phyloP scores from a whole-genome alignment of 2,329 filamentous ascomycete species.

The Xylaria sp. region DNA sequence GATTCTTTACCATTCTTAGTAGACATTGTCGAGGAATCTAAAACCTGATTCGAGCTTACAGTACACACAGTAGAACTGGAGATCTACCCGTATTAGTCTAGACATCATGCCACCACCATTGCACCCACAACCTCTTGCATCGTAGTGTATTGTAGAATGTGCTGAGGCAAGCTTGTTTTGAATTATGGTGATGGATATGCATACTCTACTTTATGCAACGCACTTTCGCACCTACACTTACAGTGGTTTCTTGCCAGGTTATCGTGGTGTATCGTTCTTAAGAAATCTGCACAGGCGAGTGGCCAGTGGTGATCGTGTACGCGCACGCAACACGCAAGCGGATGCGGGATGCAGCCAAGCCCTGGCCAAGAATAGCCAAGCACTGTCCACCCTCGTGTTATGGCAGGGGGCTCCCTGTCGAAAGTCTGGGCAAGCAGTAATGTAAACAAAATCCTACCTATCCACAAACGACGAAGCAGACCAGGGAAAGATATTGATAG shows the following conservation, averaged over 20 bases:
- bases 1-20: background rate
- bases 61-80: too few relatives aligned
- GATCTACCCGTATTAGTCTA: too few relatives aligned
- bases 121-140: background rate
- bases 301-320: background rate
- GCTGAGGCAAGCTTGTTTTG: background rate
- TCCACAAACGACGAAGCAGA: conserved; percentile 3
- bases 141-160: background rate
- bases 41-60: conserved; percentile 14
- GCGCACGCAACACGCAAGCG: conserved; percentile 18
- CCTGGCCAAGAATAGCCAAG: conserved; percentile 21
- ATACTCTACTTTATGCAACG: background rate
- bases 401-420: conserved; percentile 10
- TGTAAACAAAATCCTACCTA: conserved; percentile 12
- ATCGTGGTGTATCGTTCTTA: too few relatives aligned
- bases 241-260: too few relatives aligned
- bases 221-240: too few relatives aligned
- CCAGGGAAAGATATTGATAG: background rate
- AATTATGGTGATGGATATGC: background rate
- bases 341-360: conserved; percentile 29
- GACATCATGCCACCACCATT: too few relatives aligned
- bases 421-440: background rate
- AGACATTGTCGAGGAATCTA: background rate
- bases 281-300: background rate
- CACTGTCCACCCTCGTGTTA: conserved; percentile 4